Conservation (phyloP, 257 asterid genomes). For the Solanum chiquidenum region DNA sequence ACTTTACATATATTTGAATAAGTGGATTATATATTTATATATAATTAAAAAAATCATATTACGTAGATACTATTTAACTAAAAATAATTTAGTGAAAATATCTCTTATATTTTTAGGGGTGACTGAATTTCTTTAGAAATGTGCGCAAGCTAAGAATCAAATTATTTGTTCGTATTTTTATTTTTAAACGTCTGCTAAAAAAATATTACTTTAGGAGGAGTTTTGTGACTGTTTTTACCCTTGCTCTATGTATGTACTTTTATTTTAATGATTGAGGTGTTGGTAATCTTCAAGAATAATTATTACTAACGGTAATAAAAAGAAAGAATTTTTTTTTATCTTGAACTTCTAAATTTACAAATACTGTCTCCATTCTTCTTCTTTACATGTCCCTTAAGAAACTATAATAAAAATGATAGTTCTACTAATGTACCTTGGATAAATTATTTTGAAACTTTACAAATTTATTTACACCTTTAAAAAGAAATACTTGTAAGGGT, state of each 20-base stretch:
- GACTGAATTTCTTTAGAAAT: not conserved
- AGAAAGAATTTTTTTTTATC: too few relatives aligned
- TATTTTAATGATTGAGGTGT: not conserved
- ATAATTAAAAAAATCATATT: not conserved
- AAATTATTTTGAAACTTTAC: too few relatives aligned
- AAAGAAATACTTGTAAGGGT: not conserved
- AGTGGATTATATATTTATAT: not conserved
- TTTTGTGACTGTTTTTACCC: not conserved
- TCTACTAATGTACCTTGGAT: not conserved
- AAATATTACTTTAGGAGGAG: not conserved
- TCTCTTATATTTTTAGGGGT: not conserved
- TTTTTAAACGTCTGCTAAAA: not conserved
- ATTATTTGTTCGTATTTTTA: not conserved
- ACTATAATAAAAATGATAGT: not conserved
- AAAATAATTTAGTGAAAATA: not conserved
- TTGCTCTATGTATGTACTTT: not conserved
- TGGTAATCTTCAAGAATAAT: not conserved
- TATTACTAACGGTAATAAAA: not conserved
- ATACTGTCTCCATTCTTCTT: not conserved
- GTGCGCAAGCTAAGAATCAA: not conserved
- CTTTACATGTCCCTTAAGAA: not conserved
- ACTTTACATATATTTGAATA: not conserved
- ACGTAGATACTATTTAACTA: not conserved
- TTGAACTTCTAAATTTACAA: not conserved
- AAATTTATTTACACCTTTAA: too few relatives aligned